Evolutionary conservation across 345 rosid species (phyloP), one percentile per base, ranked within the genome.

Genomic region (Euphorbia peplus): DNA sequence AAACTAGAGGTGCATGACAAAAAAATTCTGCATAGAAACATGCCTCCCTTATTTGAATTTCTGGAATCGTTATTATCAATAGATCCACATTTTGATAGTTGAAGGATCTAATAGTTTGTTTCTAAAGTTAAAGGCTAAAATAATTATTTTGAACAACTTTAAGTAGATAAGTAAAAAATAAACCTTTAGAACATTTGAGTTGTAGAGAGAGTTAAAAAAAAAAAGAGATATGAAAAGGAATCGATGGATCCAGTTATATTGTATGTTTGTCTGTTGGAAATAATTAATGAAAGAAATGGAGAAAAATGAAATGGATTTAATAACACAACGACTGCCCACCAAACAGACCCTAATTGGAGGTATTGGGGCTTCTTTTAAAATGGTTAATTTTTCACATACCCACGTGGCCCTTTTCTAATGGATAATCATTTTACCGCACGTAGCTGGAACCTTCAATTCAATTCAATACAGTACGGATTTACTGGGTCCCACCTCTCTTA

Each of bases 381-480:
- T 15, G 0, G 18, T 15, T 14, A 8, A 24, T 63, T n/a, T n/a
- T n/a, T 25, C 37, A 63, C 1, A 28, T 1, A 28, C 24, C 11
- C 24, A 67, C 69, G 75, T 71, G 75, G 75, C 66, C 4, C 24
- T 5, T 35, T 0, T 29, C 16, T 8, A 69, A 30, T 69, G 74
- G 68, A 68, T 68, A 29, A 63, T 29, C 32, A 37, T 56, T 30
- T 63, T 42, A 60, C 80, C 41, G 64, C 80, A 73, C 83, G 73
- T 76, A 76, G 76, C 76, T 73, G 81, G 76, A 80, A 54, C 28
- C 73, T 66, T 73, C 70, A 73, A 35, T 54, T 69, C 35, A 53
- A 60, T 51, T 59, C 51, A 32, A 6, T 32, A n/a, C n/a, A 67
- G 70, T 63, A 74, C 64, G 50, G 58, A 68, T 19, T 60, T 5